These are phyloP conservation scores for Chaetomiaceae sp. DNA, from an alignment of 2,329 filamentous ascomycete genomes.

Conservation along the genomic window DNA sequence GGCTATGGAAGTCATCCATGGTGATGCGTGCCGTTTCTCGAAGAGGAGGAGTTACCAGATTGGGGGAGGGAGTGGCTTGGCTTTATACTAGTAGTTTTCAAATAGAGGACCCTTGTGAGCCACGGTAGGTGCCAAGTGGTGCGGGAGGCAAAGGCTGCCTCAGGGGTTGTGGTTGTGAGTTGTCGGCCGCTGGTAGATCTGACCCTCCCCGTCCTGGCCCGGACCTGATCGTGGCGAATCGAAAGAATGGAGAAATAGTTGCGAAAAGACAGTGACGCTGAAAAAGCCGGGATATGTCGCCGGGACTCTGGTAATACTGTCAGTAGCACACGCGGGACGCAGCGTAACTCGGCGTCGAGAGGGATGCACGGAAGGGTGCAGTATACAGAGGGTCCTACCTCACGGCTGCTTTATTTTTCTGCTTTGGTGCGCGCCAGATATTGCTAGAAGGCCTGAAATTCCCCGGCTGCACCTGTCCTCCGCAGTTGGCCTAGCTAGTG, in stretches of 20 bases:
- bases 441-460: background rate
- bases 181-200: background rate
- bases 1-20: slow-evolving; percentile 29
- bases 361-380: background rate
- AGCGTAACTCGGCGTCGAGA: background rate
- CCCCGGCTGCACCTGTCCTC: slow-evolving; percentile 7
- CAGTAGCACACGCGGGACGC: background rate
- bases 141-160: background rate
- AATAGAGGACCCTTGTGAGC: background rate
- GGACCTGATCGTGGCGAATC: background rate
- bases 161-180: background rate
- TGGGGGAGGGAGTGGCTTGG: background rate
- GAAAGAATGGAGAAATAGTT: background rate
- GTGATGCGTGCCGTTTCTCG: background rate
- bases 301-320: background rate
- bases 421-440: background rate
- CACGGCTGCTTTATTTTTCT: background rate
- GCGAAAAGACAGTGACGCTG: background rate
- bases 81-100: too few species aligned
- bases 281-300: background rate
- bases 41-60: background rate
- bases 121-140: background rate
- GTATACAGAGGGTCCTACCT: background rate
- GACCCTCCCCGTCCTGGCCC: background rate
- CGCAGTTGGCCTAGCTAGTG: background rate